Percentiles rank a stretch among this genome's conserved stretches.
Evolutionary conservation across 331 rosid genomes (phyloP).

Genomic region (Malus hybrid): DNA sequence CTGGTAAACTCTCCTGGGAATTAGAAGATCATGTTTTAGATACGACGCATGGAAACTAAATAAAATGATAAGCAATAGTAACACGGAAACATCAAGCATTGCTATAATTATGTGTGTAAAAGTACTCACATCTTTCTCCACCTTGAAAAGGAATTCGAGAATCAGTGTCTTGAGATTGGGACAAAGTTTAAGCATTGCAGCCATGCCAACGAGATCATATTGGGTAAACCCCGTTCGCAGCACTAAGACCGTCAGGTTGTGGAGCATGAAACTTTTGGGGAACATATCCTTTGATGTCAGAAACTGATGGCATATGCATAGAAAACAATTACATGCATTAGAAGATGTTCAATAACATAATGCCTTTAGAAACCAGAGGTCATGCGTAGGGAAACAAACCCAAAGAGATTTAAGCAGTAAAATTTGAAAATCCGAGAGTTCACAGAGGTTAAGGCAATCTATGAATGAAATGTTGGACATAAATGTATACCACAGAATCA

Average conservation of each 20-base stretch:
- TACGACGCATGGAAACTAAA: neutral
- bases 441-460: neutral
- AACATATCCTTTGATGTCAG: neutral
- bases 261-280: neutral
- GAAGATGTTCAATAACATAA: neutral
- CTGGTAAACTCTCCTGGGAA: neutral
- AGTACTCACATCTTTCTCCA: conserved; percentile 2
- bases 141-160: neutral
- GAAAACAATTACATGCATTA: neutral
- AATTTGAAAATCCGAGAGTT: neutral
- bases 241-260: neutral
- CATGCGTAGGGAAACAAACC: no score
- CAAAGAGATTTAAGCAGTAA: neutral
- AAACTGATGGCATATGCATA: neutral
- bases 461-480: neutral
- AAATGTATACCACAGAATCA: neutral
- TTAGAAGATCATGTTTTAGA: neutral
- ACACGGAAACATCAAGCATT: neutral
- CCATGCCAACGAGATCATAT: conserved; percentile 5
- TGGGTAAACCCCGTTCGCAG: neutral
- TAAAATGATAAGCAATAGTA: neutral
- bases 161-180: neutral
- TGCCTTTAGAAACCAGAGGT: neutral
- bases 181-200: conserved; percentile 2
- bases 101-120: neutral